Base-by-base conservation (phyloP, 768 basidiomycete genomes). In the Tricholoma furcatifolium region DNA sequence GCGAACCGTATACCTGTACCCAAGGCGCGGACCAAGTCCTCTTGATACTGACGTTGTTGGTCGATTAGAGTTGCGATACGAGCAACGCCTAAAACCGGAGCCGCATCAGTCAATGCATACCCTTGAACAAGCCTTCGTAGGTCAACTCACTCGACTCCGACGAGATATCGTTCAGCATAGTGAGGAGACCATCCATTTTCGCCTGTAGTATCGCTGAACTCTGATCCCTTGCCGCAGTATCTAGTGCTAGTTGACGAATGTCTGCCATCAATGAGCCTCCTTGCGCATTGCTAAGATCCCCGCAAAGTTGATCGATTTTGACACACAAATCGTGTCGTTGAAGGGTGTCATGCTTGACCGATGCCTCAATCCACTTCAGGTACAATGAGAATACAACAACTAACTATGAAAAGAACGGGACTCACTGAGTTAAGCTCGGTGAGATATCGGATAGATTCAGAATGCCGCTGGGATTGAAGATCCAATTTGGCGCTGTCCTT, bases 331-430 rank as follows among this genome's bases (percentile, higher is more conserved):
- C 70, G 60, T 86, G 80, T 20, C 90, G 84, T 57, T 91, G 88
- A 12, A 80, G 78, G 0, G 84, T 85, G n/a, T 87, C 85, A 40
- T 84, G 83, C 36, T 82, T 83, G 35, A 92, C 88, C 65, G 93
- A 92, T 2, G 82, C 72, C 59, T 93, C 92, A 38, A 94, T 77
- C 92, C 92, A 94, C 83, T 88, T 46, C 32, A 43, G n/a, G n/a
- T 12, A 10, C 1, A 31, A 18, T 63, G 17, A 63, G 20, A 21
- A 15, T 11, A 5, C 24, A 11, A 30, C 18, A 11, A n/a, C n/a
- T 31, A 7, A 38, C 8, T 21, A 23, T 8, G 14, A n/a, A n/a
- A 24, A 20, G 17, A 24, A n/a, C 12, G 2, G 5, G 15, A 23
- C 66, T 80, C 53, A 86, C 88, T 51, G 74, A 72, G 62, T 91